phyloP scores from a whole-genome alignment of 768 basidiomycete species.

The Mycena sanguinolenta region DNA sequence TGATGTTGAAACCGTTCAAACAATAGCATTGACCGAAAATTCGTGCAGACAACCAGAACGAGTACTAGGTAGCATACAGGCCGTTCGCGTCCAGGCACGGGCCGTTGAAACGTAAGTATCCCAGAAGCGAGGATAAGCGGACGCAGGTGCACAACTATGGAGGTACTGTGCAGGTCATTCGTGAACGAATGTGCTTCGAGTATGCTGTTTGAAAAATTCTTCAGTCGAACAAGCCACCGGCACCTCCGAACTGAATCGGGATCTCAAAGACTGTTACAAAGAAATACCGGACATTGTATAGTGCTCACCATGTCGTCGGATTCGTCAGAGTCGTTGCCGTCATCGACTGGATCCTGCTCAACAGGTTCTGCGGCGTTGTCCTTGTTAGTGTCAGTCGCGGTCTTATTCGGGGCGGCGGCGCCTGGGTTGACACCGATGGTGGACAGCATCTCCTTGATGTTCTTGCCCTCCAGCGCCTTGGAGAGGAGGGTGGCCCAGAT shows the following conservation, averaged over 20 bases:
- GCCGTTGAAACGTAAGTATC: too few species aligned
- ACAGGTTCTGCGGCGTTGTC: conserved; percentile 1
- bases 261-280: background rate
- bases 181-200: background rate
- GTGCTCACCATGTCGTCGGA: conserved; percentile 20
- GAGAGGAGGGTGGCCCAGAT: conserved; percentile 90
- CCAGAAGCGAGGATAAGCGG: too few species aligned
- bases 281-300: background rate
- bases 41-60: too few species aligned
- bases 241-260: background rate
- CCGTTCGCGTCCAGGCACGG: too few species aligned
- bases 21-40: too few species aligned
- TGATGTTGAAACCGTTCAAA: too few species aligned
- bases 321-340: conserved; percentile 16
- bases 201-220: background rate
- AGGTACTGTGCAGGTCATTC: too few species aligned
- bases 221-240: conserved; percentile 9
- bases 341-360: background rate
- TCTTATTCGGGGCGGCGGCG: background rate
- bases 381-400: background rate
- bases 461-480: conserved; percentile 88
- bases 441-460: conserved; percentile 82
- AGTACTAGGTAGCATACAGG: too few species aligned
- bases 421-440: conserved; percentile 70
- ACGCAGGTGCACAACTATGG: too few species aligned